Evolutionary conservation across 2,329 filamentous ascomycete genomes (phyloP), one percentile per base, ranked within the genome.

Genomic region (Fonsecaea nubica): DNA sequence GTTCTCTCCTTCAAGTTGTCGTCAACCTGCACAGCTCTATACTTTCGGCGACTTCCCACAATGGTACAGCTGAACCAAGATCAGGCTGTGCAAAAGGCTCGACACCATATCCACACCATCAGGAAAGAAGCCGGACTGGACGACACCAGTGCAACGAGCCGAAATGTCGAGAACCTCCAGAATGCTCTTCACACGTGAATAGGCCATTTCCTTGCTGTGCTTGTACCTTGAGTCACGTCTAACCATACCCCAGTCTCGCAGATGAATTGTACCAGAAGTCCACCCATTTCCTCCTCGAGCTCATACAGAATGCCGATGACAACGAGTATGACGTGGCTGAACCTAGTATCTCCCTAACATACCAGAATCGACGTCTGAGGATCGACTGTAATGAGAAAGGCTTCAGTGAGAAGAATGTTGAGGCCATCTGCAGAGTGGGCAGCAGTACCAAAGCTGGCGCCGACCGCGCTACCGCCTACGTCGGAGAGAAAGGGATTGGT

Each of bases 231-330:
- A 50, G 45, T 30, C 21, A 12, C 30, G 18, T 13, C 45, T 50
- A 30, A 50, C 45, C 45, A 50, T 30, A 2, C 45, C 45, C 5
- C 36, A 62, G 59, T 7, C 50, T 62, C 15, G 59, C 59, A 25
- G 59, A 62, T 30, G 59, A 62, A 13, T n/a, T 62, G 8, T 62
- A 62, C 21, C 59, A 62, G n/a, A 62, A 62, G 42, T 62, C 59
- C 13, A 62, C 58, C 12, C 63, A 65, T 36, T 76, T 75, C 52
- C 63, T 75, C 15, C 72, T 74, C 32, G 75, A 76, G 66, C 58
- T 77, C 3, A 71, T 82, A 4, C 80, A 82, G 68, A 81, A 82
- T 72, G 78, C 79, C 0, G 80, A 81, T 38, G 79, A 81, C 68
- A 79, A 77, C 38, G 50, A 38, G 1, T 81, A 79, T 66, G 30